Evolutionary conservation across 2,329 filamentous ascomycete genomes (phyloP).

Genomic region (Berkeleyomyces basicola): DNA sequence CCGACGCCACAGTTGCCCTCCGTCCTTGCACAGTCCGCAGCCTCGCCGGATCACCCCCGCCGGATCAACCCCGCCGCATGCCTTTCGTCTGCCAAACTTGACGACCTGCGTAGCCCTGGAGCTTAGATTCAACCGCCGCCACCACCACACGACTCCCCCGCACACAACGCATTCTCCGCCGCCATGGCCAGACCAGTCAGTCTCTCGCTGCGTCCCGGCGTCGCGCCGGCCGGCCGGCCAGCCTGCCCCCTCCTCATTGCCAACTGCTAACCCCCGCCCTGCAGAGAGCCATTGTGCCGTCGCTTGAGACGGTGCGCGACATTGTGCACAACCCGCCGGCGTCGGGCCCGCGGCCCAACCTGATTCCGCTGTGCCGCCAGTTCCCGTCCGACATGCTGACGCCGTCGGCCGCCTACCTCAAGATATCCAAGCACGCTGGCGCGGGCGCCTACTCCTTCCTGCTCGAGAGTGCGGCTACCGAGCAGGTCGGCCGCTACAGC

Average conservation of each 20-base stretch:
- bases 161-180: not conserved
- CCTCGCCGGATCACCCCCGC: too few relatives aligned
- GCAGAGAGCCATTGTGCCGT: slow-evolving; percentile 28
- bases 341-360: slow-evolving; percentile 36
- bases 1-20: not conserved
- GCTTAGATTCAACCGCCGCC: not conserved
- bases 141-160: not conserved
- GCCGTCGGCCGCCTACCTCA: slow-evolving; percentile 87
- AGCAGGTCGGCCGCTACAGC: slow-evolving; percentile 86
- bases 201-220: not conserved
- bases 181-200: slow-evolving; percentile 21
- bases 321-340: slow-evolving; percentile 24
- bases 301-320: slow-evolving; percentile 29
- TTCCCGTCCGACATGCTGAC: slow-evolving; percentile 88
- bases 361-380: slow-evolving; percentile 67
- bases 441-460: slow-evolving; percentile 71
- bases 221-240: not conserved
- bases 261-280: not conserved
- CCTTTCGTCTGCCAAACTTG: not conserved
- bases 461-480: slow-evolving; percentile 87
- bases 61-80: not conserved
- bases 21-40: not conserved
- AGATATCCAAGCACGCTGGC: slow-evolving; percentile 55
- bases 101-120: not conserved
- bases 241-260: not conserved